These are phyloP conservation scores for Nakazawaea peltata DNA, from an alignment of 805 yeast species.

Conservation along the genomic window DNA sequence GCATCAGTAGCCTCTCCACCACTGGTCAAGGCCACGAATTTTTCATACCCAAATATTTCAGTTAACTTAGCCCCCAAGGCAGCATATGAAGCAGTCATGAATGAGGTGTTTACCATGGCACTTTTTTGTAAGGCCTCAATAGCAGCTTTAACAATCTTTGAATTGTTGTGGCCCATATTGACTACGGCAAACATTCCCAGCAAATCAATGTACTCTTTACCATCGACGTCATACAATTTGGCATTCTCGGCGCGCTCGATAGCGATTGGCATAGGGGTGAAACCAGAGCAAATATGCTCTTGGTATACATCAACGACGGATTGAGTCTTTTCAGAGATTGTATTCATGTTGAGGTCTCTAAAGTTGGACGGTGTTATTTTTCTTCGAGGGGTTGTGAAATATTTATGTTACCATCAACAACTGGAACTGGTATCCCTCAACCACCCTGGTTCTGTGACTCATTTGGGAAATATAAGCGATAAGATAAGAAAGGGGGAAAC, in stretches of 20 bases:
- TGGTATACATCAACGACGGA: slow-evolving; percentile 12
- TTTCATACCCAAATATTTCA: slow-evolving; percentile 16
- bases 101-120: slow-evolving; percentile 16
- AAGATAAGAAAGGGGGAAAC: neutral
- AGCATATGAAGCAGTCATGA: slow-evolving; percentile 18
- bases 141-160: slow-evolving; percentile 20
- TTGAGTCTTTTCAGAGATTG: slow-evolving; percentile 2
- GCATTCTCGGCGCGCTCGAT: slow-evolving; percentile 16
- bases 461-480: too few relatives aligned
- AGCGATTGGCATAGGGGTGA: slow-evolving; percentile 17
- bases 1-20: slow-evolving; percentile 22
- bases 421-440: too few relatives aligned
- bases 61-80: slow-evolving; percentile 14
- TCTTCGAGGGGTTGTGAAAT: too few relatives aligned
- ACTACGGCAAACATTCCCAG: slow-evolving; percentile 20
- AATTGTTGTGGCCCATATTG: slow-evolving; percentile 23
- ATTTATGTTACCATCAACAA: too few relatives aligned
- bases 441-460: too few relatives aligned
- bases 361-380: too few relatives aligned
- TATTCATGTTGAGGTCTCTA: neutral
- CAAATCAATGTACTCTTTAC: slow-evolving; percentile 20
- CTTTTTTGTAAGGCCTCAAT: slow-evolving; percentile 15
- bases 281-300: slow-evolving; percentile 16
- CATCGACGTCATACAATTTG: slow-evolving; percentile 19
- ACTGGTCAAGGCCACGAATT: slow-evolving; percentile 16